phyloP scores from a whole-genome alignment of 1,139 yeast species.

The Diutina neorugosa region DNA sequence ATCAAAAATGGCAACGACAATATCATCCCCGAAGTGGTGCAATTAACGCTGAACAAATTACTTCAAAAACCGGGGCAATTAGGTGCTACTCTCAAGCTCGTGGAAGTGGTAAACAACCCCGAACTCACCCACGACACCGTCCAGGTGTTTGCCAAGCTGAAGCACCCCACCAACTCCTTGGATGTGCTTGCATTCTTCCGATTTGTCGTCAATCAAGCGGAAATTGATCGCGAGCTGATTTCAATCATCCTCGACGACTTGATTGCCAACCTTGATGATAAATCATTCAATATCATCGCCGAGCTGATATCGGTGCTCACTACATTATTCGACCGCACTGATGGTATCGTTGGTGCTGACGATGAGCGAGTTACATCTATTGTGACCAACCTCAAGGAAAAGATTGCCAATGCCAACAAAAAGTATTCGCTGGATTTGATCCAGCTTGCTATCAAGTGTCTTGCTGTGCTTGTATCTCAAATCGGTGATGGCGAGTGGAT shows the following conservation, averaged over 20 bases:
- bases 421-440: conserved; percentile 1
- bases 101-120: not conserved
- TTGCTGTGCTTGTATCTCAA: not conserved
- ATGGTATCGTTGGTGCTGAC: not conserved
- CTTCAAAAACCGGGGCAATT: not conserved
- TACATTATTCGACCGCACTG: not conserved
- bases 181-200: not conserved
- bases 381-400: not conserved
- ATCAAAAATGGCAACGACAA: not conserved
- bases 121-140: not conserved
- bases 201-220: not conserved
- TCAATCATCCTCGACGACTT: not conserved
- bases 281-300: not conserved
- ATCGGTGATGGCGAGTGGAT: not conserved
- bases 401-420: not conserved
- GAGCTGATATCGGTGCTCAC: not conserved
- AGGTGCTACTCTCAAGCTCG: not conserved
- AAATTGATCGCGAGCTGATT: not conserved
- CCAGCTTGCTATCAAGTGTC: not conserved
- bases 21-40: not conserved
- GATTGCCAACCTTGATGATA: not conserved
- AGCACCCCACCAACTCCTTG: not conserved
- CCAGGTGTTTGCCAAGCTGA: not conserved
- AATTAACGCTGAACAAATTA: not conserved
- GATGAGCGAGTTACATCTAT: not conserved